phyloP scores from a whole-genome alignment of 345 rosid species.

The Boechera retrofracta region DNA sequence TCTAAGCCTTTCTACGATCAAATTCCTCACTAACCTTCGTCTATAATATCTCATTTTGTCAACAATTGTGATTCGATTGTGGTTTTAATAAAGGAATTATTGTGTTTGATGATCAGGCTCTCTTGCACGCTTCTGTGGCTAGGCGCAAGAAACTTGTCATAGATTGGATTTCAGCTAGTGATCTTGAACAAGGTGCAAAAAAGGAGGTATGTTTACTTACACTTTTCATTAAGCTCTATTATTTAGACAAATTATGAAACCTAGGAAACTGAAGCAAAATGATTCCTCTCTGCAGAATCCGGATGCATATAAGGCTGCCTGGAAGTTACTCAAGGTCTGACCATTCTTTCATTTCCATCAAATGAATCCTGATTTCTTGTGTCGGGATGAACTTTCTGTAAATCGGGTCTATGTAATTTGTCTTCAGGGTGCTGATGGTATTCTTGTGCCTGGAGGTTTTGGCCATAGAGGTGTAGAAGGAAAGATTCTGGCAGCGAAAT shows the following conservation, averaged over 20 bases:
- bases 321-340: constrained; percentile 83
- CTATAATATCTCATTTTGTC: not conserved
- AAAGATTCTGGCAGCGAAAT: constrained; percentile 85
- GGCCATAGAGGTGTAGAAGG: constrained; percentile 96
- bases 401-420: not conserved
- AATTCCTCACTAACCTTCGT: constrained; percentile 2
- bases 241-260: constrained; percentile 11
- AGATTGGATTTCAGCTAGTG: constrained; percentile 90
- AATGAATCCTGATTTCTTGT: not conserved
- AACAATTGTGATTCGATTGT: not conserved
- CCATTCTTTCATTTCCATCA: constrained; percentile 8
- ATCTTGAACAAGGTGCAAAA: constrained; percentile 68
- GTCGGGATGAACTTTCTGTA: not conserved
- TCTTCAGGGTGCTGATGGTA: constrained; percentile 86
- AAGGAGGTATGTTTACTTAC: constrained; percentile 57
- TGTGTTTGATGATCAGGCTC: constrained; percentile 67
- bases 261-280: constrained; percentile 35
- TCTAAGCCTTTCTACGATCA: not conserved
- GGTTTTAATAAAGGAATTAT: not conserved
- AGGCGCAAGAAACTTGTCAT: constrained; percentile 73
- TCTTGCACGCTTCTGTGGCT: constrained; percentile 90
- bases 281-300: constrained; percentile 62
- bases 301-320: constrained; percentile 70
- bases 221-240: constrained; percentile 15
- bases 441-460: constrained; percentile 98